Percentiles rank a stretch among this genome's conserved stretches.
Conservation (phyloP, 305 asterid species). For the Vinca major region DNA sequence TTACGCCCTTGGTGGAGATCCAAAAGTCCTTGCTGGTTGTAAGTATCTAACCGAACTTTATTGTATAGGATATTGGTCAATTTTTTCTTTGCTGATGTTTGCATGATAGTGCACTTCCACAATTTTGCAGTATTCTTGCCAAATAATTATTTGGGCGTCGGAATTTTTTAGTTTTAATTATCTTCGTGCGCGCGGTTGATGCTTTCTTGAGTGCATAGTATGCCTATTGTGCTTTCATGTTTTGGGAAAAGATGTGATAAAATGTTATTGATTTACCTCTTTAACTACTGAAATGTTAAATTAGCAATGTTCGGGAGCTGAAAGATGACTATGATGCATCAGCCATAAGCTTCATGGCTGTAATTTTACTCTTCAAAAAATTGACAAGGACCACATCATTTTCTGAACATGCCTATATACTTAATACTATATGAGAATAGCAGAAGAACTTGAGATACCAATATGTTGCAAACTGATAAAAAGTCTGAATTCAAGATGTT, state of each 20-base stretch:
- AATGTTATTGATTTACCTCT: not conserved
- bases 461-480: not conserved
- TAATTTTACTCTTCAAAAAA: not conserved
- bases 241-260: not conserved
- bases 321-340: not conserved
- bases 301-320: not conserved
- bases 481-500: not conserved
- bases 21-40: constrained; percentile 92
- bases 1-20: constrained; percentile 88
- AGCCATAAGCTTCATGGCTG: not conserved
- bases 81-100: not conserved
- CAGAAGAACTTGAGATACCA: not conserved
- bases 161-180: not conserved
- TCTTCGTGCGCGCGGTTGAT: too few relatives aligned
- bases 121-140: not conserved
- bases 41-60: constrained; percentile 26
- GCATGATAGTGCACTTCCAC: not conserved
- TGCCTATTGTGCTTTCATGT: not conserved
- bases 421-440: not conserved
- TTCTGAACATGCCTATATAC: not conserved
- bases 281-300: too few relatives aligned
- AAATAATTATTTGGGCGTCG: not conserved
- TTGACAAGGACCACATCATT: not conserved
- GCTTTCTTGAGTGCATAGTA: not conserved
- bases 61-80: not conserved